Conservation (phyloP, 257 asterid species). For the Solanum boliviense region DNA sequence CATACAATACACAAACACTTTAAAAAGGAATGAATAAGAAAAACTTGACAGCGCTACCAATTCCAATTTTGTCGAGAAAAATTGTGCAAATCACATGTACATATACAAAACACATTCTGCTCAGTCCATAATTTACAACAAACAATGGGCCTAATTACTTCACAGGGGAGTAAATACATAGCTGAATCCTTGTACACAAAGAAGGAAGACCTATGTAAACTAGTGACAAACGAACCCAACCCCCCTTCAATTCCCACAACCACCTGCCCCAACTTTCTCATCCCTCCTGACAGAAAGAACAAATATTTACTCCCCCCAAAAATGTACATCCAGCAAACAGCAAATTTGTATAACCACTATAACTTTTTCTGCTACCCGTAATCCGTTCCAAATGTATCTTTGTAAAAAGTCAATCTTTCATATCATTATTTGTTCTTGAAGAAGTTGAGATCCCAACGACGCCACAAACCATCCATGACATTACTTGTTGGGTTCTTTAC, state of each 20-base stretch:
- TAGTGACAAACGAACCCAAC: background rate
- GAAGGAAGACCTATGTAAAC: background rate
- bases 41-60: background rate
- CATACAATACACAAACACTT: background rate
- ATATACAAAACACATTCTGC: background rate
- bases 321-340: background rate
- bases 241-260: background rate
- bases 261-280: background rate
- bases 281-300: background rate
- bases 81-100: background rate
- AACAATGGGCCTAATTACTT: background rate
- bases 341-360: background rate
- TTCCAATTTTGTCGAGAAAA: background rate
- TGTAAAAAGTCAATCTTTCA: background rate
- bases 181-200: background rate
- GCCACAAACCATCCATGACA: conserved; percentile 62
- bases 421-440: conserved; percentile 48
- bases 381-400: background rate
- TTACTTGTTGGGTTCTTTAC: conserved; percentile 51
- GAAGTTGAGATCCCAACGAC: conserved; percentile 85
- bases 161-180: background rate
- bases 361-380: background rate
- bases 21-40: background rate
- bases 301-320: background rate
- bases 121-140: conserved; percentile 4